Conservation (phyloP, 1,284 basidiomycete species). For the Rhodofomes roseus region DNA sequence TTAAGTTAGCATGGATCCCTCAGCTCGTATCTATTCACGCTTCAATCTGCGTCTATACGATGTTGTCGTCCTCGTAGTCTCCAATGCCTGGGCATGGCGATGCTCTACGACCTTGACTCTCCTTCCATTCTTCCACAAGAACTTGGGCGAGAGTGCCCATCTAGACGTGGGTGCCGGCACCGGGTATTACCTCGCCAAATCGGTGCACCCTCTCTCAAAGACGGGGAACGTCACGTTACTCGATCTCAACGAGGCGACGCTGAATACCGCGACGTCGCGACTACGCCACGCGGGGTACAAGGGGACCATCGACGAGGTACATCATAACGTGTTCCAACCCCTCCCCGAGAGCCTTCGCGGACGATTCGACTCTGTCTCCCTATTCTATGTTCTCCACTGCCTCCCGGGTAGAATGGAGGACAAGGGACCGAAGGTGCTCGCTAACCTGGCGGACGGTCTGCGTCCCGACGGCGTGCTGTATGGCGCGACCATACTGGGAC, state of each 20-base stretch:
- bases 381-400: slow-evolving; percentile 24
- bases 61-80: slow-evolving; percentile 17
- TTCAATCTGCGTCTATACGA: slow-evolving; percentile 19
- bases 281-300: slow-evolving; percentile 15
- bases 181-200: slow-evolving; percentile 20
- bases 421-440: slow-evolving; percentile 15
- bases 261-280: slow-evolving; percentile 9
- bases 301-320: slow-evolving; percentile 12
- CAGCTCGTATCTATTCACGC: slow-evolving; percentile 15
- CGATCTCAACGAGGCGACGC: slow-evolving; percentile 22
- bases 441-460: slow-evolving; percentile 12
- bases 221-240: slow-evolving; percentile 16
- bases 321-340: slow-evolving; percentile 18
- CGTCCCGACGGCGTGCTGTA: slow-evolving; percentile 17
- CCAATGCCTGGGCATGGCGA: slow-evolving; percentile 20
- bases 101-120: slow-evolving; percentile 16
- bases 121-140: slow-evolving; percentile 19
- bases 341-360: slow-evolving; percentile 10
- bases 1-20: slow-evolving; percentile 10
- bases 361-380: slow-evolving; percentile 20
- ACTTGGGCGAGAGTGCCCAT: slow-evolving; percentile 19
- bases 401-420: slow-evolving; percentile 18
- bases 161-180: slow-evolving; percentile 24
- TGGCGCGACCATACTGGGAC: slow-evolving; percentile 21
- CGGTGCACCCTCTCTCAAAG: slow-evolving; percentile 10